A percentile compares a stretch with the other conserved stretches of the same genome.
Conservation (phyloP, 208 protist genomes). For the Porcisia deanei region DNA sequence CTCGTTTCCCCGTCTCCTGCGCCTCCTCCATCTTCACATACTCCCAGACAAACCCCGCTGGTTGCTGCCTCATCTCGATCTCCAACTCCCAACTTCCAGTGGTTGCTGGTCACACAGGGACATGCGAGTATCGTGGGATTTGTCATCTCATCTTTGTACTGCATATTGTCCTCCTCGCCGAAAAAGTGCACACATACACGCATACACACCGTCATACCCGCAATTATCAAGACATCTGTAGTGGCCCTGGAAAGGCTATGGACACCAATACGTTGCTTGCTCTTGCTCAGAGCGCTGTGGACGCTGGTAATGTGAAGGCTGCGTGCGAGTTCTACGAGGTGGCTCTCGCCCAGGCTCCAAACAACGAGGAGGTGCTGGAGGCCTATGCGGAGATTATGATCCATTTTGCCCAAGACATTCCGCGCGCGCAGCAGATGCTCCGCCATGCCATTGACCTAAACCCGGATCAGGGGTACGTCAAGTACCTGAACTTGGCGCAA, state of each 20-base stretch:
- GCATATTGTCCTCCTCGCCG: not conserved
- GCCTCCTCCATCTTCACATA: not conserved
- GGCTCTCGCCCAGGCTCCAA: slow-evolving; percentile 65
- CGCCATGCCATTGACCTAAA: slow-evolving; percentile 84
- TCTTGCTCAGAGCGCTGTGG: slow-evolving; percentile 84
- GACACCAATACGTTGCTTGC: slow-evolving; percentile 70
- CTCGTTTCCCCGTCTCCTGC: too few species aligned
- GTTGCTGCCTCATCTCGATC: not conserved
- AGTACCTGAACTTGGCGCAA: slow-evolving; percentile 93
- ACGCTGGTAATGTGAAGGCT: slow-evolving; percentile 80
- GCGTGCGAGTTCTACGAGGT: slow-evolving; percentile 89
- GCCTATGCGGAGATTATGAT: slow-evolving; percentile 92
- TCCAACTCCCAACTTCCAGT: not conserved
- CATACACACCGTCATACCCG: not conserved
- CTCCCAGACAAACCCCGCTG: not conserved
- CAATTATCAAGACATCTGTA: not conserved
- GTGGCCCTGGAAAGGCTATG: slow-evolving; percentile 36
- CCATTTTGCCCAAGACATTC: slow-evolving; percentile 71
- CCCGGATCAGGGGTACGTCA: slow-evolving; percentile 81
- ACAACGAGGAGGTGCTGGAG: slow-evolving; percentile 91
- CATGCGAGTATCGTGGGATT: not conserved
- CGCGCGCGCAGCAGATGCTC: slow-evolving; percentile 82
- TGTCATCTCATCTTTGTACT: not conserved
- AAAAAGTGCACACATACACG: not conserved
- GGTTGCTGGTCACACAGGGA: not conserved